Conservation (phyloP, 2,329 filamentous ascomycete species). For the Talaromyces sp. region DNA sequence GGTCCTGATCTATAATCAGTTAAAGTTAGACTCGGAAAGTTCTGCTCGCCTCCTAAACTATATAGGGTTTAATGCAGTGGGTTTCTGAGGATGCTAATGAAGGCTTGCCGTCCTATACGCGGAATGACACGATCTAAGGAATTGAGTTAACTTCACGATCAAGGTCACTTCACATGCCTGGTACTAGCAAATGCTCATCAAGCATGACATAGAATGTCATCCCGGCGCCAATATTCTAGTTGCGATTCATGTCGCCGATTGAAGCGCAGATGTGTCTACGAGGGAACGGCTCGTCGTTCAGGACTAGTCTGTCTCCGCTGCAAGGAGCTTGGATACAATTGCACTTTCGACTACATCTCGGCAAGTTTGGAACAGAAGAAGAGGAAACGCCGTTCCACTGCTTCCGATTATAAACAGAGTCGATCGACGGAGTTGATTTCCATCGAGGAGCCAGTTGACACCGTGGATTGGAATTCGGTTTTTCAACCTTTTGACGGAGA, state of each 20-base stretch:
- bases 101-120: neutral
- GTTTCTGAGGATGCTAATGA: neutral
- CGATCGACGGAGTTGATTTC: neutral
- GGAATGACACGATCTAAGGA: neutral
- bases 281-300: neutral
- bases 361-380: neutral
- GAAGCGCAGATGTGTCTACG: conserved; percentile 8
- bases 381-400: neutral
- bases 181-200: neutral
- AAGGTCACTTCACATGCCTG: neutral
- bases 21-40: neutral
- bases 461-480: neutral
- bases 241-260: conserved; percentile 4
- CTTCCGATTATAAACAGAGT: neutral
- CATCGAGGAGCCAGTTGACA: neutral
- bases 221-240: conserved; percentile 2
- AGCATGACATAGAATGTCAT: neutral
- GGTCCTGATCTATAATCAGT: neutral
- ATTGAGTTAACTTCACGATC: neutral
- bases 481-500: neutral
- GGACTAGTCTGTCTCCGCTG: neutral
- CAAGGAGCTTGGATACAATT: neutral
- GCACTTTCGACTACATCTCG: conserved; percentile 2
- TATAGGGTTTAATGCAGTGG: neutral
- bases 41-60: neutral